Base-by-base conservation (phyloP, 192 early-diverging fungal species). In the Entrophospora sp. region DNA sequence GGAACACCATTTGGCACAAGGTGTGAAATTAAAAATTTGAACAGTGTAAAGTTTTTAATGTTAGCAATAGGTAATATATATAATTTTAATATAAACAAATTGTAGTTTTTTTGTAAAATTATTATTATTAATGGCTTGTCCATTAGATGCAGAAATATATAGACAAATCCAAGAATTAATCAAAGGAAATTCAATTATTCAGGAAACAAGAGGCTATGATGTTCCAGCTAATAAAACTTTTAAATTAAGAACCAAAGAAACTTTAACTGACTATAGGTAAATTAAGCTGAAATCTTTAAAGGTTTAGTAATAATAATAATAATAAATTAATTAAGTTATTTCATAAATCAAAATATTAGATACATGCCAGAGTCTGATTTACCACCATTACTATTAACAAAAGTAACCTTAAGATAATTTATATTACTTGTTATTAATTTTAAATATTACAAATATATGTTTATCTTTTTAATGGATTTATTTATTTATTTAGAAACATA, bases 341-440 rank as follows among this genome's bases (percentile, higher is more conserved):
- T n/a, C n/a, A n/a, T n/a, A n/a, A n/a, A n/a, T n/a, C n/a, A n/a
- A n/a, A n/a, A 12, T 2, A 52, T n/a, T 52, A 55, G 75, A 25
- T 95, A 90, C 66, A 91, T 93, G 85, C 88, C 91, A 30, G 93
- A 95, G 59, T 78, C 86, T 0, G 87, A 90, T 67, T 56, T 87
- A 43, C 88, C 87, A 8, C 55, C 76, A n/a, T 51, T 89, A 0
- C 56, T 75, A 5, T 57, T 85, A 12, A 56, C 73, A 45, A 52
- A 71, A 25, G 75, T 78, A 40, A 55, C 13, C 5, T n/a, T 22
- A 13, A 7, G 6, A 45, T 14, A 1, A 3, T 3, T 43, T 5
- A 0, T 28, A 30, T 8, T 42, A 12, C 18, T 10, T n/a, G n/a
- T n/a, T n/a, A n/a, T n/a, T n/a, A n/a, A n/a, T n/a, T n/a, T n/a